phyloP scores from a whole-genome alignment of 2,329 filamentous ascomycete species.

The Chrysosporium queenslandicum region DNA sequence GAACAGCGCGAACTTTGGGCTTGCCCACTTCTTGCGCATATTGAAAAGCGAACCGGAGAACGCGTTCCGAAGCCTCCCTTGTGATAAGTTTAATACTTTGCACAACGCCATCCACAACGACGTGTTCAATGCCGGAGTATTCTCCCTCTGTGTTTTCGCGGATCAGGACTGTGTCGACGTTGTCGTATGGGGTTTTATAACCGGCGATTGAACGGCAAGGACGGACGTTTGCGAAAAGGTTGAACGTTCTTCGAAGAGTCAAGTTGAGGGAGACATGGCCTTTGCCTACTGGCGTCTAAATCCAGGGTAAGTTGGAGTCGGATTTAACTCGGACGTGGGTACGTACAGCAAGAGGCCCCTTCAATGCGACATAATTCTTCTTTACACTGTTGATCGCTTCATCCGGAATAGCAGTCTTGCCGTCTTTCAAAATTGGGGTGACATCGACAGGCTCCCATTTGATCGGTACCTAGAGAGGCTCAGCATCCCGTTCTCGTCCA shows the following conservation, averaged over 20 bases:
- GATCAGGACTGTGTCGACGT: slow-evolving; percentile 93
- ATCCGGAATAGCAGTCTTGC: slow-evolving; percentile 89
- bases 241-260: slow-evolving; percentile 96
- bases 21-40: slow-evolving; percentile 87
- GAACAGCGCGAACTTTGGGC: slow-evolving; percentile 93
- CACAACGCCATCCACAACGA: slow-evolving; percentile 93
- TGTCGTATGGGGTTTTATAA: slow-evolving; percentile 97
- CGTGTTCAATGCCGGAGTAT: slow-evolving; percentile 98
- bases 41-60: slow-evolving; percentile 96
- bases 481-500: slow-evolving; percentile 17
- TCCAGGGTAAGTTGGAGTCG: slow-evolving; percentile 6
- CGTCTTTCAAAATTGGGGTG: slow-evolving; percentile 83
- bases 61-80: slow-evolving; percentile 83
- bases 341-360: slow-evolving; percentile 87
- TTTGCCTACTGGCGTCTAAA: slow-evolving; percentile 86
- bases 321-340: not conserved
- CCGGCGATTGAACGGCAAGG: slow-evolving; percentile 94
- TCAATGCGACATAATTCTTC: slow-evolving; percentile 93
- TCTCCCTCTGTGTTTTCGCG: slow-evolving; percentile 99
- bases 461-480: slow-evolving; percentile 60
- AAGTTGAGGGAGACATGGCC: slow-evolving; percentile 98
- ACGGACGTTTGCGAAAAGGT: slow-evolving; percentile 98
- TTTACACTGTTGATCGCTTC: slow-evolving; percentile 87
- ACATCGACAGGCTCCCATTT: slow-evolving; percentile 97
- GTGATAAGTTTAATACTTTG: slow-evolving; percentile 99